These are phyloP conservation scores for Salix koriyanagi DNA, from an alignment of 345 rosid species.

Conservation along the genomic window DNA sequence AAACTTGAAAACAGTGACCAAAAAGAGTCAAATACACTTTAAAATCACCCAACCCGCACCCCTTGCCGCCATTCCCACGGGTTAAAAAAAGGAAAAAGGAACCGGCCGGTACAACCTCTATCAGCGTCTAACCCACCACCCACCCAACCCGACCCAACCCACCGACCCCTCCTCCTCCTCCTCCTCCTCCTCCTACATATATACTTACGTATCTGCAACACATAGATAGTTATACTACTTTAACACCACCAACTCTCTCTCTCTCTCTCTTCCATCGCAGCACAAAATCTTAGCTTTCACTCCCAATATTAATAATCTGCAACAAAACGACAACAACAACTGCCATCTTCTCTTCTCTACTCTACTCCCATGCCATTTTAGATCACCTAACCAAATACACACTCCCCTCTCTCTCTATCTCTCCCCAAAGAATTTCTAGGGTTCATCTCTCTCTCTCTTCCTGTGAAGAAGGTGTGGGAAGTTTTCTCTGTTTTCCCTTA, in stretches of 20 bases:
- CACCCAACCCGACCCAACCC: background rate
- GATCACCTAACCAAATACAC: conserved; percentile 6
- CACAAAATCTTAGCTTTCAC: background rate
- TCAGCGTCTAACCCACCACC: background rate
- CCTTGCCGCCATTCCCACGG: too few species aligned
- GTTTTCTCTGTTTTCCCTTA: background rate
- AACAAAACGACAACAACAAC: background rate
- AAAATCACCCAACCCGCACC: too few species aligned
- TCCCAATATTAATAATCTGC: background rate
- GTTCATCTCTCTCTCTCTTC: background rate
- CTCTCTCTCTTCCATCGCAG: background rate
- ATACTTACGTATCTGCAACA: background rate
- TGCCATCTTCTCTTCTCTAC: background rate
- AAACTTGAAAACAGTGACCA: too few species aligned
- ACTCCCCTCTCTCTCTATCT: background rate
- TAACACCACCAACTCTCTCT: background rate
- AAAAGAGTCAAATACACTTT: too few species aligned
- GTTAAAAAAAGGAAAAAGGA: background rate
- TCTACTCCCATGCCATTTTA: background rate
- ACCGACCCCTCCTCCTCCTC: background rate
- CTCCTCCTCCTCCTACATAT: background rate
- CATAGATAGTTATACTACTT: background rate
- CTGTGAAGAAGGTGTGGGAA: background rate
- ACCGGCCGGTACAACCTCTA: background rate
- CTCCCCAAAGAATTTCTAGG: background rate